A percentile compares a stretch with the other conserved stretches of the same genome.
Conservation (phyloP, 2,329 filamentous ascomycete genomes). For the Chrysoporthe austroafricana region DNA sequence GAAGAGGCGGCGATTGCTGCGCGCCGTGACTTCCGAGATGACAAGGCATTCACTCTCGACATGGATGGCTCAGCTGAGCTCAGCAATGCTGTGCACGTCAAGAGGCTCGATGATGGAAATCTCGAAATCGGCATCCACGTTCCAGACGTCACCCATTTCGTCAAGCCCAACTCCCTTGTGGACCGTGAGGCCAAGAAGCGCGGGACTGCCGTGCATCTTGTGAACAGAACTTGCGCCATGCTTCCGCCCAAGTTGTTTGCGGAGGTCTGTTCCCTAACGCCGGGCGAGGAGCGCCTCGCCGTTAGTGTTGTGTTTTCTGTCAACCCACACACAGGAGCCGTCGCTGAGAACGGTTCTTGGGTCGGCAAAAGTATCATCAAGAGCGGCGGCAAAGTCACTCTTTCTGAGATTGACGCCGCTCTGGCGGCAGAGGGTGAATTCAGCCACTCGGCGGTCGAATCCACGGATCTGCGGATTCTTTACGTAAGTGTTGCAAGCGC, state of each 20-base stretch:
- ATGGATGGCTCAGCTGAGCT: conserved; percentile 86
- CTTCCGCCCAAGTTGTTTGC: conserved; percentile 83
- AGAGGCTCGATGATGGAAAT: conserved; percentile 78
- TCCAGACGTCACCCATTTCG: conserved; percentile 92
- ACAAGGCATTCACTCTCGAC: conserved; percentile 90
- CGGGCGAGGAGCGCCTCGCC: conserved; percentile 86
- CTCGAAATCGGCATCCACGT: conserved; percentile 96
- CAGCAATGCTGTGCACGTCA: conserved; percentile 91
- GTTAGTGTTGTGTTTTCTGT: conserved; percentile 94
- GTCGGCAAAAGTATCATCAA: conserved; percentile 93
- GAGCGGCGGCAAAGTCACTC: conserved; percentile 82
- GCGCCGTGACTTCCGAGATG: conserved; percentile 87
- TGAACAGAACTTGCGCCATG: conserved; percentile 87
- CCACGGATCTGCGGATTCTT: conserved; percentile 80
- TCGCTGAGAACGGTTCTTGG: conserved; percentile 88
- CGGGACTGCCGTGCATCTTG: conserved; percentile 91
- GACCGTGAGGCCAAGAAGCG: conserved; percentile 98
- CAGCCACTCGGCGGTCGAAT: conserved; percentile 66
- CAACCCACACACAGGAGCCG: conserved; percentile 75
- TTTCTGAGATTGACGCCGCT: conserved; percentile 84
- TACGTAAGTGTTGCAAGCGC: conserved; percentile 55
- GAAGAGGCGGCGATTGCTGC: conserved; percentile 72
- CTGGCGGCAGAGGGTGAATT: conserved; percentile 67
- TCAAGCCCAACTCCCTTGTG: conserved; percentile 93
- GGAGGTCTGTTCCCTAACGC: conserved; percentile 85